Evolutionary conservation across 768 basidiomycete species (phyloP), one percentile per base, ranked within the genome.

Genomic region (Trametes gibbosa): DNA sequence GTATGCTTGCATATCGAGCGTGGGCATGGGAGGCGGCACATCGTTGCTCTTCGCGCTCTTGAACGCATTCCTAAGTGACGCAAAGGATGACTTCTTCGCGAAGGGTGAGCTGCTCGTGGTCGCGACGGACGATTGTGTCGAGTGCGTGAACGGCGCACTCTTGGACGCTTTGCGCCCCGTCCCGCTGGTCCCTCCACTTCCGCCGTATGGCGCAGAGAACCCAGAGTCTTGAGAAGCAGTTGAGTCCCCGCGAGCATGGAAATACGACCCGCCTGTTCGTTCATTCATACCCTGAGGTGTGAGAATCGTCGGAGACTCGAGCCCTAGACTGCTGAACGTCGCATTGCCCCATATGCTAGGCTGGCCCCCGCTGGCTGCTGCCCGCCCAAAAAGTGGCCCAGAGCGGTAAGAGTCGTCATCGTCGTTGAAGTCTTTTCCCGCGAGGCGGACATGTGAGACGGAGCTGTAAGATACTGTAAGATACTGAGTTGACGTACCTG

Each of bases 1-100:
- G 68, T 90, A 86, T 4, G 77, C 79, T 50, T 87, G 79, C 51
- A 83, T 77, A 54, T 92, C 89, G 29, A 92, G 72, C 35, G 77
- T 74, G 14, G 90, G 92, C 53, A 93, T 76, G n/a, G 90, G 90
- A 23, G 91, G 92, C 6, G 85, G 75, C 25, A 60, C 60, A n/a
- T 86, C 84, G 50, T 70, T 76, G 53, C 73, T 77, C 66, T 81
- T 90, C 55, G 79, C 79, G 45, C 81, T 83, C 72, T 90, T 93
- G 80, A 94, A 92, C 3, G 91, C 90, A 69, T 92, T 92, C 40
- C 90, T 85, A 59, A 94, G 84, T 16, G 90, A 92, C 2, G 91
- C 91, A 59, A 94, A 92, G 0, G 91, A 93, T 2, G 88, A 72
- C 66, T 94, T 94, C 76, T 90, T 91, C 42, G 83, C 76, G 68